These are phyloP conservation scores for Neurospora africana DNA, from an alignment of 495 filamentous ascomycete genomes.

Conservation along the genomic window DNA sequence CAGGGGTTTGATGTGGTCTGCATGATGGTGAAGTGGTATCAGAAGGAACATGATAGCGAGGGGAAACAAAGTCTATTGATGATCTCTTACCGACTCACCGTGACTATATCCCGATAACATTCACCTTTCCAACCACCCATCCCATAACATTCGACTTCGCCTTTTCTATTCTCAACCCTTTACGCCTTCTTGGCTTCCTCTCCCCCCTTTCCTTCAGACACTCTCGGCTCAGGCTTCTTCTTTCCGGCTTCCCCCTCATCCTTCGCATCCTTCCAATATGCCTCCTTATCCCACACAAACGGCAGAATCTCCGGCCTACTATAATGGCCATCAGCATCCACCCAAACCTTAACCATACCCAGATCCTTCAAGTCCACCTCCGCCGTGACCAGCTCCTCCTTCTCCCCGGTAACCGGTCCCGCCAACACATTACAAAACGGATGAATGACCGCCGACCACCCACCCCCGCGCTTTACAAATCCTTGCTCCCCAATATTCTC, in stretches of 20 bases:
- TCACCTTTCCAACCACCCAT: neutral
- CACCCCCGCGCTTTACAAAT: constrained; percentile 28
- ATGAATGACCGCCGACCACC: constrained; percentile 29
- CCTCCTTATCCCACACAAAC: constrained; percentile 20
- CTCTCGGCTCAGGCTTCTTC: neutral
- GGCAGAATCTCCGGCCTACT: constrained; percentile 30
- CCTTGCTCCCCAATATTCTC: constrained; percentile 30
- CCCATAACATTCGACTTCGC: neutral
- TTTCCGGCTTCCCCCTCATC: neutral
- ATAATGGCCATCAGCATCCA: constrained; percentile 32
- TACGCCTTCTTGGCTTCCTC: neutral
- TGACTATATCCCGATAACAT: neutral
- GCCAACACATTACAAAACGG: constrained; percentile 26
- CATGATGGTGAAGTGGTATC: constrained; percentile 1
- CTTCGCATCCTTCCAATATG: constrained; percentile 28
- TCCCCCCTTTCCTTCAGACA: neutral
- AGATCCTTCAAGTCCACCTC: constrained; percentile 32
- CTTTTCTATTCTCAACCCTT: neutral
- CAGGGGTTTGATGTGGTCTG: constrained; percentile 35
- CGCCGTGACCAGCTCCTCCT: constrained; percentile 24
- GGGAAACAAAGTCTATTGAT: neutral
- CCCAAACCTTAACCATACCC: constrained; percentile 27
- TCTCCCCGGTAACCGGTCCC: constrained; percentile 23
- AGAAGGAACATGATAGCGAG: neutral
- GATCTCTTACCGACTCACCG: neutral